Percentiles rank a stretch among this genome's conserved stretches.
Conservation (phyloP, 2,329 filamentous ascomycete genomes). For the Aspergillus quadrilineatus region DNA sequence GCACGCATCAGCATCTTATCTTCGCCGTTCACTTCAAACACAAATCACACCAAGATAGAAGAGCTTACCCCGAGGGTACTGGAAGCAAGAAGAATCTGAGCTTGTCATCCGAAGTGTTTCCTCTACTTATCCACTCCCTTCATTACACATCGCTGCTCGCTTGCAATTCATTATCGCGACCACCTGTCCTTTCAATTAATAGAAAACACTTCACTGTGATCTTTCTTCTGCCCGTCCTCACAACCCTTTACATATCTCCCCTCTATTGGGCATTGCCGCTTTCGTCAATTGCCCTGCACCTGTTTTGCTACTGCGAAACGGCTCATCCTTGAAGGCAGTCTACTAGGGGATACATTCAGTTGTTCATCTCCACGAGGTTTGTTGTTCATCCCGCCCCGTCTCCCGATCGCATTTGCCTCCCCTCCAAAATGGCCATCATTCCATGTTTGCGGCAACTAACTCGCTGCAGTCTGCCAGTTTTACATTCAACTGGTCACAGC, state of each 20-base stretch:
- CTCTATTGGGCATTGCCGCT: slow-evolving; percentile 4
- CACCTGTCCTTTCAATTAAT: slow-evolving; percentile 19
- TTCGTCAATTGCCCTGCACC: neutral
- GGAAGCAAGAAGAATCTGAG: slow-evolving; percentile 21
- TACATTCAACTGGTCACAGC: slow-evolving; percentile 24
- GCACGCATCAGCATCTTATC: slow-evolving; percentile 20
- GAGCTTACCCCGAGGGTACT: slow-evolving; percentile 20
- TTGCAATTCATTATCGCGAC: slow-evolving; percentile 17
- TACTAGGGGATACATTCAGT: slow-evolving; percentile 88
- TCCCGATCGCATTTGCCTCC: slow-evolving; percentile 14
- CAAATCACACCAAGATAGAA: slow-evolving; percentile 26
- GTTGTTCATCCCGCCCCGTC: slow-evolving; percentile 24
- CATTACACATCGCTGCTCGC: slow-evolving; percentile 10
- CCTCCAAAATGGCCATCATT: neutral
- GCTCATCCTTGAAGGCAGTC: slow-evolving; percentile 21
- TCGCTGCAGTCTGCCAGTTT: neutral
- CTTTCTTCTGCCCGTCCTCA: slow-evolving; percentile 25
- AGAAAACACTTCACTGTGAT: slow-evolving; percentile 42
- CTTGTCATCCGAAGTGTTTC: slow-evolving; percentile 17
- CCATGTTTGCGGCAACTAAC: neutral
- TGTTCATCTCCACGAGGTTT: slow-evolving; percentile 86
- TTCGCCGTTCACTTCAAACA: slow-evolving; percentile 19
- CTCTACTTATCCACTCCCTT: slow-evolving; percentile 22
- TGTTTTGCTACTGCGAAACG: slow-evolving; percentile 6
- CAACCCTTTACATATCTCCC: neutral